Conservation (phyloP, 495 filamentous ascomycete species). For the Aspergillus heteromorphus region DNA sequence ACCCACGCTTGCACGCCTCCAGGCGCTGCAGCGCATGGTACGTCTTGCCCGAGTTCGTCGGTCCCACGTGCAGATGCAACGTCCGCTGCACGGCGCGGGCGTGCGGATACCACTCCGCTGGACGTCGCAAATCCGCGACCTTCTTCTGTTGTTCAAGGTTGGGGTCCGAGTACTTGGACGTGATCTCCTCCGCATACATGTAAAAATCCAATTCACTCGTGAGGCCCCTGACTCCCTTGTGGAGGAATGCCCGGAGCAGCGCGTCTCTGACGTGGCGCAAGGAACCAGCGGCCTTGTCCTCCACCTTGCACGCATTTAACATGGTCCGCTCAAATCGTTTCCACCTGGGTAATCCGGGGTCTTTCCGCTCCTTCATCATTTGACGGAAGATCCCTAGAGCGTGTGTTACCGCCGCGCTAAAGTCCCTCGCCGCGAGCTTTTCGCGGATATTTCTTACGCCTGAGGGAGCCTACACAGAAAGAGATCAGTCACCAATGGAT, state of each 20-base stretch:
- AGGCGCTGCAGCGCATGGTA: conserved; percentile 90
- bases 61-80: conserved; percentile 90
- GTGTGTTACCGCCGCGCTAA: background rate
- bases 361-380: conserved; percentile 5
- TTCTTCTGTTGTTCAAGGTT: conserved; percentile 54
- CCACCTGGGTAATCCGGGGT: conserved; percentile 19
- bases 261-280: conserved; percentile 23
- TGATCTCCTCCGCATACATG: conserved; percentile 49
- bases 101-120: conserved; percentile 84
- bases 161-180: conserved; percentile 37
- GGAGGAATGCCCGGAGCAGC: conserved; percentile 54
- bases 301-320: conserved; percentile 28
- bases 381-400: background rate
- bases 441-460: background rate
- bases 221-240: conserved; percentile 42
- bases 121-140: conserved; percentile 75
- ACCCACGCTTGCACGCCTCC: conserved; percentile 65
- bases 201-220: conserved; percentile 53
- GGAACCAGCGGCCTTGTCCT: conserved; percentile 16
- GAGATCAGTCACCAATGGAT: background rate
- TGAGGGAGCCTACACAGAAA: background rate
- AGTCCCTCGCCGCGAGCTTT: background rate
- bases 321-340: conserved; percentile 32
- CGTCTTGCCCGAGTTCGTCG: conserved; percentile 98
- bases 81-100: conserved; percentile 74